A percentile compares a stretch with the other conserved stretches of the same genome.
Conservation (phyloP, 768 basidiomycete species). For the Lactarius akahatsu region DNA sequence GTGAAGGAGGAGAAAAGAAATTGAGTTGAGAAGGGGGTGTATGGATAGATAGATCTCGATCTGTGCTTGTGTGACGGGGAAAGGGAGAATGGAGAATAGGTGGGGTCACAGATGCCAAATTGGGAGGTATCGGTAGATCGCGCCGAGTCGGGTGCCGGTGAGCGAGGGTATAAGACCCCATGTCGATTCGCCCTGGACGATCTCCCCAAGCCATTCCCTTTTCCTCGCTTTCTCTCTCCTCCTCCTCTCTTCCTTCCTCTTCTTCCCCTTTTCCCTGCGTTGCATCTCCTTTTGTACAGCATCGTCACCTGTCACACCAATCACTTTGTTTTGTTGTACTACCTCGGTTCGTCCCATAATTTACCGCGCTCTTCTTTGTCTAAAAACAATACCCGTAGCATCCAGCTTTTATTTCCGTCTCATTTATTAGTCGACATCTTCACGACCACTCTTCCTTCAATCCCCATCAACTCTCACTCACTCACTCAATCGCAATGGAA, state of each 20-base stretch:
- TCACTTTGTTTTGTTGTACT: conserved; percentile 33
- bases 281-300: conserved; percentile 33
- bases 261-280: conserved; percentile 17
- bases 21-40: neutral
- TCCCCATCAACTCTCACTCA: conserved; percentile 19
- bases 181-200: conserved; percentile 11
- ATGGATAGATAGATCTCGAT: conserved; percentile 11
- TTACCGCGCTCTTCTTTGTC: conserved; percentile 23
- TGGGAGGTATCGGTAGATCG: conserved; percentile 17
- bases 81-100: conserved; percentile 23
- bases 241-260: conserved; percentile 28
- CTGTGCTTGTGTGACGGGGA: conserved; percentile 22
- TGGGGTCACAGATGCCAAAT: conserved; percentile 29
- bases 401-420: conserved; percentile 30
- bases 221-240: conserved; percentile 29
- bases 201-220: conserved; percentile 23
- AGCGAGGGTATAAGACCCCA: conserved; percentile 15
- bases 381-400: conserved; percentile 18
- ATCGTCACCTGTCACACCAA: conserved; percentile 41
- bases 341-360: conserved; percentile 30
- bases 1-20: neutral
- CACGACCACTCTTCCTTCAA: conserved; percentile 29
- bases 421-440: conserved; percentile 32
- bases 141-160: conserved; percentile 12
- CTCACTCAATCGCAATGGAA: conserved; percentile 40